Base-by-base conservation (phyloP, 2,329 filamentous ascomycete genomes). In the Colletotrichum endophyticum region DNA sequence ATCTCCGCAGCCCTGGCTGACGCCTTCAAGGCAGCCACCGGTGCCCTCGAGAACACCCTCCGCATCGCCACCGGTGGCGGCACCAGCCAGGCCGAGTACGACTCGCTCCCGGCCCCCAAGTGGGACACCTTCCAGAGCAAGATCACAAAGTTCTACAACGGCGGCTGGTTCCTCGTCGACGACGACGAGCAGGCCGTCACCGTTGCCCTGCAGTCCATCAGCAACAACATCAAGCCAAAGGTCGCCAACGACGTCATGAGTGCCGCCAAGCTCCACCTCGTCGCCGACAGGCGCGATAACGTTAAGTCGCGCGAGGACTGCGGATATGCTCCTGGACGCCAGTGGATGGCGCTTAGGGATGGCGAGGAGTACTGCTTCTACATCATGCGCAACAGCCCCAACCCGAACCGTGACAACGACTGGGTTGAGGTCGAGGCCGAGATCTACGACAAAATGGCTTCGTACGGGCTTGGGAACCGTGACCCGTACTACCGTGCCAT, bases 111-210 rank as follows among this genome's bases (percentile, higher is more conserved):
- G 9, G 70, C 64, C 13, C 70, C 74, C 1, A 76, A 66, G 28
- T 66, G 57, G 57, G 74, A 76, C 16, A 70, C 66, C 12, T 70
- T 36, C 59, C 44, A 53, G 44, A 53, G 44, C 66, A 74, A 67
- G 32, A 74, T 77, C 16, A 49, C 75, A 49, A 77, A 74, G 61
- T 77, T 77, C 66, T 77, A 70, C 39, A 77, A 77, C 66, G 66
- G 70, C 34, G 75, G 75, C 6, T 77, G 70, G 70, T 77, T 70
- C 44, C 66, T 77, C 15, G 19, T 77, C 13, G 66, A 74, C 34
- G 75, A 77, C 19, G 66, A 77, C 36, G 64, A 67, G 34, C n/a
- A 53, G 15, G 61, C 62, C 62, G 75, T 74, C 32, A 62, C 44
- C 9, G 44, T 56, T 32, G 49, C 67, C 49, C 27, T 71, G 6